A percentile compares a stretch with the other conserved stretches of the same genome.
Evolutionary conservation across 1,139 yeast species (phyloP).

Genomic region (Pichia sp.): DNA sequence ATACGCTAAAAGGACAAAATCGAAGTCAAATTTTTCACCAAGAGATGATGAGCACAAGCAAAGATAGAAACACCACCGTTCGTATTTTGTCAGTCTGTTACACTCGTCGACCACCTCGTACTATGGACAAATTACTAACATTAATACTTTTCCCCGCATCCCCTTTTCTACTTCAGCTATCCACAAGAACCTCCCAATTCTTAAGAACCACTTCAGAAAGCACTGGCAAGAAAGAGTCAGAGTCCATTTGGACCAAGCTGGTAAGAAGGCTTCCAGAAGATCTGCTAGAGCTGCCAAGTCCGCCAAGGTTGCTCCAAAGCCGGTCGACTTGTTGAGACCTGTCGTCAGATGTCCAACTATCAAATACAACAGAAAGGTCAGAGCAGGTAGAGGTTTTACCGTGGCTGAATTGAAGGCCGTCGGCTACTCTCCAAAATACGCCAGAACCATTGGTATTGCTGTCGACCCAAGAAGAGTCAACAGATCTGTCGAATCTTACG

Average conservation of each 20-base stretch:
- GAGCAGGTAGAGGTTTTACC: constrained; percentile 99
- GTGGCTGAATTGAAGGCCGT: constrained; percentile 98
- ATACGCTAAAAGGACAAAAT: too few relatives aligned
- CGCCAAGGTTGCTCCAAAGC: constrained; percentile 95
- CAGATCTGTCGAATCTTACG: constrained; percentile 95
- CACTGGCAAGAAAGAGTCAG: constrained; percentile 99
- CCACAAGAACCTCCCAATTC: constrained; percentile 93
- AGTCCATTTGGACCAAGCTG: constrained; percentile 99
- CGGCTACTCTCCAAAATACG: constrained; percentile 91
- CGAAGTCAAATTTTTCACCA: too few relatives aligned
- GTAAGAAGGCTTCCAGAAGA: constrained; percentile 97
- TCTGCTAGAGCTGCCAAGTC: constrained; percentile 91
- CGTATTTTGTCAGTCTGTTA: too few relatives aligned
- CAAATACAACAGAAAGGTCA: constrained; percentile 98
- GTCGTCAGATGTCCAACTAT: constrained; percentile 97
- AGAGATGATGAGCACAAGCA: too few relatives aligned
- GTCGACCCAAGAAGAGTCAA: constrained; percentile 99
- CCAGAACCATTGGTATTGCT: constrained; percentile 97
- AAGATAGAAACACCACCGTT: too few relatives aligned
- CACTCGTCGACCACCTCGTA: background rate
- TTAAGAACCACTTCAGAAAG: constrained; percentile 96
- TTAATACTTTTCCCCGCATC: background rate
- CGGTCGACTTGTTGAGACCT: constrained; percentile 94
- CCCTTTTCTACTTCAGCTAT: constrained; percentile 55
- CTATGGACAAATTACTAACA: constrained; percentile 10